These are phyloP conservation scores for Posidonia australis DNA, from an alignment of 106 monocot species.

Conservation along the genomic window DNA sequence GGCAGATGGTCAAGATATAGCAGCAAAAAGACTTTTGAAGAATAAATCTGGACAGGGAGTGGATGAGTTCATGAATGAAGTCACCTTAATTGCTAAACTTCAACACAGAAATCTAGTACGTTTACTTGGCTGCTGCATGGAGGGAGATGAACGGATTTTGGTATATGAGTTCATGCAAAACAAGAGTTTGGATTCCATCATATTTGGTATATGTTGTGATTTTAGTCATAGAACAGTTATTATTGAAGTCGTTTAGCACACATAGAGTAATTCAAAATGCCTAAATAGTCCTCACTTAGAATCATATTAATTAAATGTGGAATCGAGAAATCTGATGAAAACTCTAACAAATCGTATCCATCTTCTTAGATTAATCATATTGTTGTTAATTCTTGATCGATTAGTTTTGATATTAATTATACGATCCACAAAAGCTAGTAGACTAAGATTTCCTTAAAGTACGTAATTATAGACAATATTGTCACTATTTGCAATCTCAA, in stretches of 20 bases:
- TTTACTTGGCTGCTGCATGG: constrained; percentile 3
- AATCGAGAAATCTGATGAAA: no score
- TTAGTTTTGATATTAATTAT: no score
- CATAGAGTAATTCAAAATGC: no score
- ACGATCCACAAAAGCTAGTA: no score
- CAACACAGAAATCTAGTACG: constrained; percentile 9
- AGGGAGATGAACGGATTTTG: constrained; percentile 6
- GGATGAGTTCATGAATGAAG: constrained; percentile 8
- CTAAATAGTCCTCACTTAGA: no score
- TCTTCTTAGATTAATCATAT: no score
- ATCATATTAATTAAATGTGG: no score
- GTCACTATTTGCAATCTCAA: no score
- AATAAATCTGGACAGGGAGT: neutral
- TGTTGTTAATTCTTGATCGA: no score
- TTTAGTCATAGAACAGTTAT: neutral
- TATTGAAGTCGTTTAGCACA: neutral
- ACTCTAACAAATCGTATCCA: no score
- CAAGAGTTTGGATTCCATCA: constrained; percentile 3
- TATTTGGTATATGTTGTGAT: constrained; percentile 4
- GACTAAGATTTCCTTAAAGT: no score
- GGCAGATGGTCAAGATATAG: constrained; percentile 2
- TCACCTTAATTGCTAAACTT: constrained; percentile 8
- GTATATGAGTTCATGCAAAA: constrained; percentile 7
- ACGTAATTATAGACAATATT: no score
- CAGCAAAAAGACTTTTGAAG: constrained; percentile 6